A percentile compares a stretch with the other conserved stretches of the same genome.
Evolutionary conservation across 179 eudicot species (phyloP).

Genomic region (Silene vulgaris): DNA sequence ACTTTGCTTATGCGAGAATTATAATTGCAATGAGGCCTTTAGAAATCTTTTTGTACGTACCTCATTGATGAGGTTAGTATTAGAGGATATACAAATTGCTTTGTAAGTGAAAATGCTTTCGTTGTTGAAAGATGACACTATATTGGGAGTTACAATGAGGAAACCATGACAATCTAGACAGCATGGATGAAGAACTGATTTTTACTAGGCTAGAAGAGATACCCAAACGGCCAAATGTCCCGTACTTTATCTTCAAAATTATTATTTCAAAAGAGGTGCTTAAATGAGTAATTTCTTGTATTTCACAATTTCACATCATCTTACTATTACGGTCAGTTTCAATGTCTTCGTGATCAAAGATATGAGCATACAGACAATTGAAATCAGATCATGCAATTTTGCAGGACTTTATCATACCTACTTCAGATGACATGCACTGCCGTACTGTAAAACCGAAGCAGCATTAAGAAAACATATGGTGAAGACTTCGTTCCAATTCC

Average conservation of each 20-base stretch:
- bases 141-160: background rate
- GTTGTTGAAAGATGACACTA: background rate
- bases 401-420: slow-evolving; percentile 4
- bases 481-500: background rate
- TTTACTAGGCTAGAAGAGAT: background rate
- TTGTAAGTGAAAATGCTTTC: no score
- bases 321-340: background rate
- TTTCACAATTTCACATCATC: no score
- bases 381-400: slow-evolving; percentile 4
- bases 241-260: no score
- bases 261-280: no score
- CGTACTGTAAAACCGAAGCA: slow-evolving; percentile 8
- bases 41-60: background rate
- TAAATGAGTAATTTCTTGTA: background rate
- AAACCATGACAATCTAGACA: background rate
- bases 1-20: background rate
- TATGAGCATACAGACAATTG: background rate
- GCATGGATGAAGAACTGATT: background rate
- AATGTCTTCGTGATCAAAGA: background rate
- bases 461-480: slow-evolving; percentile 2
- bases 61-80: background rate
- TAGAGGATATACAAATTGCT: background rate
- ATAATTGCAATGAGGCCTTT: background rate
- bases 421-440: no score
- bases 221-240: no score